Percentiles rank a stretch among this genome's conserved stretches.
Conservation (phyloP, 2,329 filamentous ascomycete genomes). For the Ascochyta lentis region DNA sequence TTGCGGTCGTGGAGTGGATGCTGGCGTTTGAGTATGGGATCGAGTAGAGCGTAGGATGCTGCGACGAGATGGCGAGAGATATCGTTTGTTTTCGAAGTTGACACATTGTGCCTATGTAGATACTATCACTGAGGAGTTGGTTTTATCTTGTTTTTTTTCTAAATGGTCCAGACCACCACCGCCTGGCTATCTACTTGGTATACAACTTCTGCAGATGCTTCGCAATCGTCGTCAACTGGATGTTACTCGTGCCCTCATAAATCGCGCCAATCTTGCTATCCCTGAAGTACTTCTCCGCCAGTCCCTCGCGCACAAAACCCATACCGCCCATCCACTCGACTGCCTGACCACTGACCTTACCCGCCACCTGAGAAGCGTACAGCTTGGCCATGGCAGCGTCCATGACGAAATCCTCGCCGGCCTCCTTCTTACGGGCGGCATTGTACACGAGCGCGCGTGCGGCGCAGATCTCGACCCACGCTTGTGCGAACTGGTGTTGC, state of each 20-base stretch:
- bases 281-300: constrained; percentile 96
- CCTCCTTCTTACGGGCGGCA: constrained; percentile 96
- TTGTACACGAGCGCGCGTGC: constrained; percentile 95
- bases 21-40: neutral
- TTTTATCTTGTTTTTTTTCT: neutral
- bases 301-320: constrained; percentile 95
- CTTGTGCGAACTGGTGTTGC: constrained; percentile 98
- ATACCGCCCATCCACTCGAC: constrained; percentile 99
- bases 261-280: constrained; percentile 99
- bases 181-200: constrained; percentile 54
- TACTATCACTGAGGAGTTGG: too few species aligned
- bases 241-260: constrained; percentile 88
- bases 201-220: constrained; percentile 74
- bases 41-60: too few species aligned
- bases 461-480: constrained; percentile 90
- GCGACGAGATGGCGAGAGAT: too few species aligned
- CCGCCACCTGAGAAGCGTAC: constrained; percentile 90
- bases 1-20: neutral
- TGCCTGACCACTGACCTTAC: constrained; percentile 81
- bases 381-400: constrained; percentile 99
- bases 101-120: too few species aligned
- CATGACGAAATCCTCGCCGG: constrained; percentile 90
- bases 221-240: constrained; percentile 73
- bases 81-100: too few species aligned
- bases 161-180: neutral